phyloP scores from a whole-genome alignment of 2,329 filamentous ascomycete genomes.

The Cytospora piceicola region DNA sequence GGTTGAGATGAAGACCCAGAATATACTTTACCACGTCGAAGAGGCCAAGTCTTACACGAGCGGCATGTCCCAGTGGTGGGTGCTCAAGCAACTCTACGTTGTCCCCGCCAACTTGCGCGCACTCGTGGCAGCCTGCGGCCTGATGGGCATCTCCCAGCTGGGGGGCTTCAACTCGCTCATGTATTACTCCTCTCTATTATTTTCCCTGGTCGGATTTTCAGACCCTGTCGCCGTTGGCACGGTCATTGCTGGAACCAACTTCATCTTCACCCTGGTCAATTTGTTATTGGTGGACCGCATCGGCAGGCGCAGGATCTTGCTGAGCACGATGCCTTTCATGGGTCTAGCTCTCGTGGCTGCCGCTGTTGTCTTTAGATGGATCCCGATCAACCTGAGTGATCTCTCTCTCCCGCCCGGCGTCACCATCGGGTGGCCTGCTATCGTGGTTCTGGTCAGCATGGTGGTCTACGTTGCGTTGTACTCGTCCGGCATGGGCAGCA shows the following conservation, averaged over 20 bases:
- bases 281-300: slow-evolving; percentile 46
- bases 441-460: slow-evolving; percentile 45
- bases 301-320: slow-evolving; percentile 47
- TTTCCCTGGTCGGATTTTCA: slow-evolving; percentile 47
- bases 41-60: slow-evolving; percentile 40
- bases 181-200: slow-evolving; percentile 33
- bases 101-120: slow-evolving; percentile 46
- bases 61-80: slow-evolving; percentile 41
- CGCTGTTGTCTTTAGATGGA: slow-evolving; percentile 48
- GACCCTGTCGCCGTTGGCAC: slow-evolving; percentile 49
- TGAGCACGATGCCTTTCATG: slow-evolving; percentile 48
- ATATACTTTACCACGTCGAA: slow-evolving; percentile 44
- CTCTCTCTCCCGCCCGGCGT: slow-evolving; percentile 39
- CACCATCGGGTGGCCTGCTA: slow-evolving; percentile 41
- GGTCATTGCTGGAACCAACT: slow-evolving; percentile 47
- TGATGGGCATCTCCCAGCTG: slow-evolving; percentile 45
- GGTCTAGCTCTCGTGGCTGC: slow-evolving; percentile 43
- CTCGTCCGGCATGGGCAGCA: slow-evolving; percentile 47
- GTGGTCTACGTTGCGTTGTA: slow-evolving; percentile 49
- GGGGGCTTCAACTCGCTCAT: slow-evolving; percentile 34
- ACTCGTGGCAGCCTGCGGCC: slow-evolving; percentile 47
- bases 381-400: slow-evolving; percentile 44
- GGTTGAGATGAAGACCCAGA: slow-evolving; percentile 40
- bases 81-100: slow-evolving; percentile 47
- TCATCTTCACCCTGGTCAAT: slow-evolving; percentile 50